These are phyloP conservation scores for Pythium folliculosum DNA, from an alignment of 352 stramenopile genomes.

Conservation along the genomic window DNA sequence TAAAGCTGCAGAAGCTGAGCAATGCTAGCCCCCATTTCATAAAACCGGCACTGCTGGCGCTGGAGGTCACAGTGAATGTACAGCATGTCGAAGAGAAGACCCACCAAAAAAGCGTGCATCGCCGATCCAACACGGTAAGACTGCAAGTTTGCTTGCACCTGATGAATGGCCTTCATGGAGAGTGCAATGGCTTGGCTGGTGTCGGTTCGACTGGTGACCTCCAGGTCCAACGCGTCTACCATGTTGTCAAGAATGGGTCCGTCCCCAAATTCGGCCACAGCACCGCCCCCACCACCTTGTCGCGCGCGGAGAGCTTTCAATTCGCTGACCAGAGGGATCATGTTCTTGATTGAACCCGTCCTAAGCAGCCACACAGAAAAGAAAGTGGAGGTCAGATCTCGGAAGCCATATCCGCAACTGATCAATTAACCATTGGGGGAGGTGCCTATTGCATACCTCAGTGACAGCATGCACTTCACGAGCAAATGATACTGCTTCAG, in stretches of 20 bases:
- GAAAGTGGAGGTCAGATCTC: neutral
- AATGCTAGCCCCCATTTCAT: slow-evolving; percentile 62
- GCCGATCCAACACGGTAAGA: slow-evolving; percentile 36
- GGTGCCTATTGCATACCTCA: slow-evolving; percentile 45
- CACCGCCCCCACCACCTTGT: slow-evolving; percentile 14
- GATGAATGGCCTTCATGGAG: slow-evolving; percentile 53
- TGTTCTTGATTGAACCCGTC: slow-evolving; percentile 45
- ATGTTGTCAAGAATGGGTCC: slow-evolving; percentile 56
- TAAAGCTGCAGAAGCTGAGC: slow-evolving; percentile 66
- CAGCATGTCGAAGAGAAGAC: slow-evolving; percentile 70
- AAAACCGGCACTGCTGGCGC: slow-evolving; percentile 59
- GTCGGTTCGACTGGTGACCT: slow-evolving; percentile 38
- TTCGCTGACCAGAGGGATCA: slow-evolving; percentile 42
- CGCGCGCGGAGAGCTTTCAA: slow-evolving; percentile 19
- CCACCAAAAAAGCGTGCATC: slow-evolving; percentile 52
- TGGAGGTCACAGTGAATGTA: slow-evolving; percentile 63
- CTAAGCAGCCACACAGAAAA: slow-evolving; percentile 23
- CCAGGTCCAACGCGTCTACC: slow-evolving; percentile 47
- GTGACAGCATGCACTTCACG: slow-evolving; percentile 51
- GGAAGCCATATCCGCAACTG: neutral
- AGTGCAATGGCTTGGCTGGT: slow-evolving; percentile 46
- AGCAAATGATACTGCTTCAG: slow-evolving; percentile 63
- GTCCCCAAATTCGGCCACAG: slow-evolving; percentile 13
- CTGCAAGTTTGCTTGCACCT: slow-evolving; percentile 52
- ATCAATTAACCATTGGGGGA: neutral